A percentile compares a stretch with the other conserved stretches of the same genome.
phyloP scores from a whole-genome alignment of 2,329 filamentous ascomycete genomes.

The Metarhizium guizhouense region DNA sequence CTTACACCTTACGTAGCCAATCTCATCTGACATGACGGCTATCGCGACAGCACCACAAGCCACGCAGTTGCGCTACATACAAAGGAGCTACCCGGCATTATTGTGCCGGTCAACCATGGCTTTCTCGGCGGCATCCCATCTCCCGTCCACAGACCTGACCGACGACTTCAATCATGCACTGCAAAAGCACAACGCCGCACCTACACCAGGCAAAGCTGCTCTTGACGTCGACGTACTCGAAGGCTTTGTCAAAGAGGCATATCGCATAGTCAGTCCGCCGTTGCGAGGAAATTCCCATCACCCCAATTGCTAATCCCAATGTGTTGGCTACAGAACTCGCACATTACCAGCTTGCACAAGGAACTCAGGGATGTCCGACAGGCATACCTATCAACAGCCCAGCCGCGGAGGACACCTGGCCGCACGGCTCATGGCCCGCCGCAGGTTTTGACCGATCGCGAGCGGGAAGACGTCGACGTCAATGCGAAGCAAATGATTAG shows the following conservation, averaged over 20 bases:
- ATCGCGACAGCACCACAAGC: background rate
- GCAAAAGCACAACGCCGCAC: slow-evolving; percentile 44
- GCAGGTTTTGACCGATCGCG: slow-evolving; percentile 62
- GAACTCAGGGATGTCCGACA: slow-evolving; percentile 80
- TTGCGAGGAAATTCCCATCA: background rate
- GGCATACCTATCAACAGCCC: slow-evolving; percentile 79
- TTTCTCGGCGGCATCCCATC: slow-evolving; percentile 5
- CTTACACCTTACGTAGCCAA: too few relatives aligned
- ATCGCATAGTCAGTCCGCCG: slow-evolving; percentile 63
- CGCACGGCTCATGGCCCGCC: slow-evolving; percentile 34
- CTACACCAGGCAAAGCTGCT: slow-evolving; percentile 33
- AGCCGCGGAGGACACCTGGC: slow-evolving; percentile 48
- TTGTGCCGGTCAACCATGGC: slow-evolving; percentile 1
- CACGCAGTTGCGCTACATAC: background rate
- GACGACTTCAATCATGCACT: slow-evolving; percentile 61
- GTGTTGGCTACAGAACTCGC: slow-evolving; percentile 55
- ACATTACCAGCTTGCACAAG: slow-evolving; percentile 69
- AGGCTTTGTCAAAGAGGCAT: slow-evolving; percentile 88
- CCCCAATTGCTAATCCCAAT: background rate
- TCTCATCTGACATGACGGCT: too few relatives aligned
- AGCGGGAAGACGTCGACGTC: slow-evolving; percentile 80
- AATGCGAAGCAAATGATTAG: slow-evolving; percentile 79
- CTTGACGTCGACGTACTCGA: slow-evolving; percentile 48
- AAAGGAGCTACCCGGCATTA: background rate
- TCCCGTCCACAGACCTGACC: slow-evolving; percentile 51